These are phyloP conservation scores for Cystobasidium tubakii DNA, from an alignment of 768 basidiomycete species.

Conservation along the genomic window DNA sequence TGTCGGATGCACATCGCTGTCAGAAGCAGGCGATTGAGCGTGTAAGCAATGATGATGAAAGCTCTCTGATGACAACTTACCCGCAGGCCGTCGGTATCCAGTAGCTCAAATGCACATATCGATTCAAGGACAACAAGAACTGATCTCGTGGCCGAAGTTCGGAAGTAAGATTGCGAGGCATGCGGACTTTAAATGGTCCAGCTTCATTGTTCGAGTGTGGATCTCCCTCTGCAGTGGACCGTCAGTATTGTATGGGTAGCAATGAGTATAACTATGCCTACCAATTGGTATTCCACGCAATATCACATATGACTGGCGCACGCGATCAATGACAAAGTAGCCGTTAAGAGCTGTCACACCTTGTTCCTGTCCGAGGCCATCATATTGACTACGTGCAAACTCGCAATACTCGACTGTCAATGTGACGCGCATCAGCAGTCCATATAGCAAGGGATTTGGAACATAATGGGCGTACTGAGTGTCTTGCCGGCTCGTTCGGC, in stretches of 20 bases:
- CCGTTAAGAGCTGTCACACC: slow-evolving; percentile 34
- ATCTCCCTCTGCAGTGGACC: slow-evolving; percentile 15
- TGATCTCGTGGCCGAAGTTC: slow-evolving; percentile 30
- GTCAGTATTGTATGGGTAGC: no score
- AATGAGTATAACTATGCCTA: no score
- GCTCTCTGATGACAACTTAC: neutral
- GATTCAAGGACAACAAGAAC: slow-evolving; percentile 34
- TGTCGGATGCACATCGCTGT: slow-evolving; percentile 29
- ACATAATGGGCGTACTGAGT: slow-evolving; percentile 4
- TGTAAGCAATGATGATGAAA: neutral
- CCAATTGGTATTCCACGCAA: slow-evolving; percentile 30
- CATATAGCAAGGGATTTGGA: neutral
- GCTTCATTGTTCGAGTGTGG: slow-evolving; percentile 33
- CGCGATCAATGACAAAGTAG: slow-evolving; percentile 32
- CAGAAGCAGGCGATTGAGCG: neutral
- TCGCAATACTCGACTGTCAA: slow-evolving; percentile 30
- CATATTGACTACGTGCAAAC: slow-evolving; percentile 28
- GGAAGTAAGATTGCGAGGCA: slow-evolving; percentile 22
- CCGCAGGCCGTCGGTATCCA: slow-evolving; percentile 34
- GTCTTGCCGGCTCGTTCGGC: slow-evolving; percentile 27
- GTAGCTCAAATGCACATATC: slow-evolving; percentile 31
- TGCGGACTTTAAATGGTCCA: slow-evolving; percentile 35
- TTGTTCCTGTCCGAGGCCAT: slow-evolving; percentile 30
- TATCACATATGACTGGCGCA: slow-evolving; percentile 17
- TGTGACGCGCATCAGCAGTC: slow-evolving; percentile 1